Percentiles rank a stretch among this genome's conserved stretches.
These are phyloP conservation scores for Psilocybe tampanensis DNA, from an alignment of 768 basidiomycete species.

Conservation along the genomic window DNA sequence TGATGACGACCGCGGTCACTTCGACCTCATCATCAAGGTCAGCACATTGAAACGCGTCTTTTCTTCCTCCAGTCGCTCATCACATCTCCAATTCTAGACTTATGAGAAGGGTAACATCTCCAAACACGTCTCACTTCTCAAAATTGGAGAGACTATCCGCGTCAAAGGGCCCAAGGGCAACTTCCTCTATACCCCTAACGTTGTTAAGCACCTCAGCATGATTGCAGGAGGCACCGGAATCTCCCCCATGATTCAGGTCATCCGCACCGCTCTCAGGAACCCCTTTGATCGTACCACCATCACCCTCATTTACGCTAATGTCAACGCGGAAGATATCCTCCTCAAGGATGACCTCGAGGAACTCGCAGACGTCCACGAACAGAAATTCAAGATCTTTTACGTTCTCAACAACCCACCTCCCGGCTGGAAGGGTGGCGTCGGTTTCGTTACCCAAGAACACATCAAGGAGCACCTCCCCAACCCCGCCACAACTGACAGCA, in stretches of 20 bases:
- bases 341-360: slow-evolving; percentile 86
- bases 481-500: slow-evolving; percentile 62
- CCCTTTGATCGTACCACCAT: slow-evolving; percentile 83
- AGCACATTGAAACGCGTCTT: slow-evolving; percentile 4
- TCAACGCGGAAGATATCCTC: slow-evolving; percentile 90
- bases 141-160: slow-evolving; percentile 84
- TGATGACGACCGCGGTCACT: slow-evolving; percentile 91
- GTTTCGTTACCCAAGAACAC: slow-evolving; percentile 93
- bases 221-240: slow-evolving; percentile 99
- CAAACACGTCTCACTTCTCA: slow-evolving; percentile 76
- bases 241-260: slow-evolving; percentile 98
- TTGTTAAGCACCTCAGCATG: slow-evolving; percentile 88
- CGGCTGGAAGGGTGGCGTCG: slow-evolving; percentile 85
- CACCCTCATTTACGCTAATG: slow-evolving; percentile 95
- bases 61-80: slow-evolving; percentile 1
- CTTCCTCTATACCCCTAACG: slow-evolving; percentile 78
- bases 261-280: slow-evolving; percentile 90
- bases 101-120: slow-evolving; percentile 99
- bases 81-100: slow-evolving; percentile 50
- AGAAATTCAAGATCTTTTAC: slow-evolving; percentile 77
- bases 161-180: slow-evolving; percentile 97
- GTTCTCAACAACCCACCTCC: slow-evolving; percentile 94
- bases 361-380: slow-evolving; percentile 60
- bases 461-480: slow-evolving; percentile 82
- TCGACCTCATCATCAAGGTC: slow-evolving; percentile 97